Conservation (phyloP, 345 rosid genomes). For the Kernera saxatilis region DNA sequence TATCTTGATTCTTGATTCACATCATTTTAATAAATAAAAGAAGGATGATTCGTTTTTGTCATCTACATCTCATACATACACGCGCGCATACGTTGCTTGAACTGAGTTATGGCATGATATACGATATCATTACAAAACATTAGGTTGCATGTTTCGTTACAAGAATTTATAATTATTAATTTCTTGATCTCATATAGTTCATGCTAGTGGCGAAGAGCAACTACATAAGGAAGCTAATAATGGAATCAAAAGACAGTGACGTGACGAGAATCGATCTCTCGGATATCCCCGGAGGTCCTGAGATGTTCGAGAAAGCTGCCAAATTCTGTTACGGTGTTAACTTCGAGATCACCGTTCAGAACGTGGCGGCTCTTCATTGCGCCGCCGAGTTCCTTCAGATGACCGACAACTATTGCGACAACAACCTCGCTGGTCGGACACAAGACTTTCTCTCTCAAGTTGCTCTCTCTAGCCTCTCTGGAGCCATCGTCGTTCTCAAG, state of each 20-base stretch:
- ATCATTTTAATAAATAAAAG: neutral
- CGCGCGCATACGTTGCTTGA: too few species aligned
- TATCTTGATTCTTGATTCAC: neutral
- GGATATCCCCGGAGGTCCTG: constrained; percentile 87
- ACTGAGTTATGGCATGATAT: too few species aligned
- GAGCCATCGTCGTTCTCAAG: constrained; percentile 77
- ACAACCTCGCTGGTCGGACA: constrained; percentile 74
- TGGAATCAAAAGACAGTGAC: constrained; percentile 64
- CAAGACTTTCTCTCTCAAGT: constrained; percentile 84
- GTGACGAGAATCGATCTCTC: constrained; percentile 57
- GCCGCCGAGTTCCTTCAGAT: constrained; percentile 87
- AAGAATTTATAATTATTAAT: neutral
- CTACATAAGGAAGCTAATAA: constrained; percentile 64
- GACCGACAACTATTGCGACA: constrained; percentile 67
- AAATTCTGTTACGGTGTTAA: constrained; percentile 94
- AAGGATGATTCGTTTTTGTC: neutral
- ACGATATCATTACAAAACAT: too few species aligned
- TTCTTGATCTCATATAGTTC: constrained; percentile 42
- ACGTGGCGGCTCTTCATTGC: constrained; percentile 86
- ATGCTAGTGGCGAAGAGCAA: constrained; percentile 92
- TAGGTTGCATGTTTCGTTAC: neutral
- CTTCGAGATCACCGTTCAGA: constrained; percentile 91
- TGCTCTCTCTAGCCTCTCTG: constrained; percentile 78
- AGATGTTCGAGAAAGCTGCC: constrained; percentile 87
- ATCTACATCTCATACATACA: too few species aligned